These are phyloP conservation scores for Fusarium staphyleae DNA, from an alignment of 2,329 filamentous ascomycete species.

Conservation along the genomic window DNA sequence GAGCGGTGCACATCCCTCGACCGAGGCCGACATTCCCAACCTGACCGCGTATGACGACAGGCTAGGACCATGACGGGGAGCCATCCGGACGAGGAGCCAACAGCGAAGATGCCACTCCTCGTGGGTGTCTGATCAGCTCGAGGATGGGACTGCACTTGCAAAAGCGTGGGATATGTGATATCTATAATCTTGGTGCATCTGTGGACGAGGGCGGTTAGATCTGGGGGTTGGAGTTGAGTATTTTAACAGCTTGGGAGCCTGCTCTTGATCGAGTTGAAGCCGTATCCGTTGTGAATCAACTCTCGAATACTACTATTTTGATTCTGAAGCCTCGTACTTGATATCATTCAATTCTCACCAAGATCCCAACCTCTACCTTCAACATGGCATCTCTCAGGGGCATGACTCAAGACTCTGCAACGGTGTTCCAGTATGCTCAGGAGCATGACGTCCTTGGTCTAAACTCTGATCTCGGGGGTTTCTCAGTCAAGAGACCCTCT, in stretches of 20 bases:
- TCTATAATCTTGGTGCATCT: constrained; percentile 8
- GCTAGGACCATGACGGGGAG: constrained; percentile 17
- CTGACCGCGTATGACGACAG: constrained; percentile 23
- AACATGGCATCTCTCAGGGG: constrained; percentile 21
- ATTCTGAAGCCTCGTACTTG: constrained; percentile 1
- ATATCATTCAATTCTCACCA: not conserved
- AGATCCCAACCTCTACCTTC: not conserved
- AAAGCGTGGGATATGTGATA: constrained; percentile 16
- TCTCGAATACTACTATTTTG: not conserved
- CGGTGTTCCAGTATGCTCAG: constrained; percentile 5
- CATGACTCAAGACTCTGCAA: constrained; percentile 17
- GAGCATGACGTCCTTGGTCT: constrained; percentile 5
- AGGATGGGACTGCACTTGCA: not conserved
- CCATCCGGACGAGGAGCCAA: constrained; percentile 14
- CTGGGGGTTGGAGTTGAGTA: constrained; percentile 11
- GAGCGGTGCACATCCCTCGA: constrained; percentile 13
- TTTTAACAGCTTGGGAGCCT: constrained; percentile 18
- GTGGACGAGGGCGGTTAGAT: not conserved
- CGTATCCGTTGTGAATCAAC: not conserved
- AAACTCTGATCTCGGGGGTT: constrained; percentile 21
- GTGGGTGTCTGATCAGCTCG: not conserved
- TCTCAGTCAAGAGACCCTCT: constrained; percentile 11
- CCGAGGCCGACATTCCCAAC: constrained; percentile 9
- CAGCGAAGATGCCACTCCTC: not conserved
- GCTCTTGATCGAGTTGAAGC: constrained; percentile 4